Evolutionary conservation across 108 stramenopile species (phyloP), one percentile per base, ranked within the genome.

Genomic region (Asterionellopsis glacialis): DNA sequence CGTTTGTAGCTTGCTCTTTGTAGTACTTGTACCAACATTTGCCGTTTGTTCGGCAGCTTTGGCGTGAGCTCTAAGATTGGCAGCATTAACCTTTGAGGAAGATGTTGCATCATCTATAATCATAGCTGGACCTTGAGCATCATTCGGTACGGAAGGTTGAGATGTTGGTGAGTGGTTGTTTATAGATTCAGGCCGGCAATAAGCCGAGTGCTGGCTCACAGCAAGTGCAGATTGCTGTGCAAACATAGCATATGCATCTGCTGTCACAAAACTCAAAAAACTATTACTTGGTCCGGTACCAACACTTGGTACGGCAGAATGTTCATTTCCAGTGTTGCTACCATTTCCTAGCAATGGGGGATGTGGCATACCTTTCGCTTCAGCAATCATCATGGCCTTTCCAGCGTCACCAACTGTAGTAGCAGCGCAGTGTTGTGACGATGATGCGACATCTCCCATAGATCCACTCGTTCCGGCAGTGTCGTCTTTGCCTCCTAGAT

Each of bases 141-240:
- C 4, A 41, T 16, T 40, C 39, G 40, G 47, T 48, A 21, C 47
- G 1, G 21, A 5, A 16, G 9, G 16, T 5, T 5, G 19, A 21
- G 19, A 19, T 7, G 2, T 48, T 21, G 19, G 5, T 19, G 9
- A 48, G 2, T 2, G 47, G 2, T 7, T 33, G 7, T 33, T 7
- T 7, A 7, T 7, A 33, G 33, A 2, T 5, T 33, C 52, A 53
- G 5, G 1, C 22, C 56, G 10, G 18, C 51, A 68, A 49, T 79
- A 79, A 0, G 78, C 78, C 1, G 69, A 65, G 42, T 80, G 74
- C 44, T 68, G 60, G 51, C 79, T 80, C 11, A 59, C 71, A 3
- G 62, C 70, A n/a, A 65, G 21, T 19, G 75, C 79, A 26, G 79
- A 69, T 40, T 75, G 59, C 33, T 72, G 51, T 0, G 79, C 77